phyloP scores from a whole-genome alignment of 1,139 yeast genomes.

The Hyphopichia buzzinii region DNA sequence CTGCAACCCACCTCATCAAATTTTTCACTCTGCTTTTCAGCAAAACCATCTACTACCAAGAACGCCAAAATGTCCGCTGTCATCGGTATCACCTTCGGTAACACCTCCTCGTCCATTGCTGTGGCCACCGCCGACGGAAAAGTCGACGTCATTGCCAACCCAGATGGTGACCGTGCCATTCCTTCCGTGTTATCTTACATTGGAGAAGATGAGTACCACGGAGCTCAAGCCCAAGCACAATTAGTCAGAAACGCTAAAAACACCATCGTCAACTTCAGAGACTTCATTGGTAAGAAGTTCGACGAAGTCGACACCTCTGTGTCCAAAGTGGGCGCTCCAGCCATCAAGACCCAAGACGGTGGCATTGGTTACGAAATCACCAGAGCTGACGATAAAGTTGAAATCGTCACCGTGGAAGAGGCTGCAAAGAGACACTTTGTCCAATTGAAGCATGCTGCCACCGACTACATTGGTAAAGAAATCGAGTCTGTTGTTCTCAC shows the following conservation, averaged over 20 bases:
- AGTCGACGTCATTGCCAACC: slow-evolving; percentile 97
- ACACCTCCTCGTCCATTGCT: slow-evolving; percentile 93
- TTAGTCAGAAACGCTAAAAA: slow-evolving; percentile 84
- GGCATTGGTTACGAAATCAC: slow-evolving; percentile 65
- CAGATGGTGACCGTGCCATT: slow-evolving; percentile 97
- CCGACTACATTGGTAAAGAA: slow-evolving; percentile 81
- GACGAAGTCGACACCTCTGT: slow-evolving; percentile 65
- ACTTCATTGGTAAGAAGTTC: slow-evolving; percentile 76
- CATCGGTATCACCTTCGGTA: slow-evolving; percentile 95
- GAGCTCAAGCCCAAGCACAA: slow-evolving; percentile 93
- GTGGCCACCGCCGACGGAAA: slow-evolving; percentile 84
- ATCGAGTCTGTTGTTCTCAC: slow-evolving; percentile 85
- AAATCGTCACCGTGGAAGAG: slow-evolving; percentile 66
- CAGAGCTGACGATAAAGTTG: slow-evolving; percentile 43
- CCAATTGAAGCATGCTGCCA: slow-evolving; percentile 85
- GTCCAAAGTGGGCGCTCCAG: slow-evolving; percentile 67
- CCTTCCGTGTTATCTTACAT: slow-evolving; percentile 91
- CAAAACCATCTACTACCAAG: background rate
- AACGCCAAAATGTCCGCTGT: slow-evolving; percentile 45
- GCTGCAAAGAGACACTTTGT: slow-evolving; percentile 80
- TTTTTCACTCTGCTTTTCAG: background rate
- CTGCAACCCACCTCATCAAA: slow-evolving; percentile 4
- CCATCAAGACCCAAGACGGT: slow-evolving; percentile 64
- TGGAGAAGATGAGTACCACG: slow-evolving; percentile 95
- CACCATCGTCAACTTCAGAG: slow-evolving; percentile 92